phyloP scores from a whole-genome alignment of 768 basidiomycete genomes.

The Tulasnella sp. region DNA sequence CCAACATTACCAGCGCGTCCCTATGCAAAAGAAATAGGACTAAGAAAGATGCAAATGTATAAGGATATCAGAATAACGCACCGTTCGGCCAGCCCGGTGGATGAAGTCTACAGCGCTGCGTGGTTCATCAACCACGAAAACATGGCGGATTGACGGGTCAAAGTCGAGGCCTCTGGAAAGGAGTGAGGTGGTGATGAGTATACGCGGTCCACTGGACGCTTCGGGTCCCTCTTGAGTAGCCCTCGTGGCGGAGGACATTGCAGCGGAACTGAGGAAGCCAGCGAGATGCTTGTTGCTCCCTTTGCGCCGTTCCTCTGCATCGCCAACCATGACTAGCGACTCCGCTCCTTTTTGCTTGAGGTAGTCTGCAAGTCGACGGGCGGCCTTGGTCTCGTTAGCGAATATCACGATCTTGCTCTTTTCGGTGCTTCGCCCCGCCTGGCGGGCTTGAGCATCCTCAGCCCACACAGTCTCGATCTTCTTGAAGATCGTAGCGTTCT shows the following conservation, averaged over 20 bases:
- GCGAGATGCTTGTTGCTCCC: slow-evolving; percentile 76
- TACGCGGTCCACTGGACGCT: not conserved
- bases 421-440: not conserved
- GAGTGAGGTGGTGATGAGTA: slow-evolving; percentile 79
- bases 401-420: slow-evolving; percentile 60
- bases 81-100: slow-evolving; percentile 83
- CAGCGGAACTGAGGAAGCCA: slow-evolving; percentile 55
- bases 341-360: slow-evolving; percentile 56
- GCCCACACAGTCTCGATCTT: slow-evolving; percentile 73
- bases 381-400: slow-evolving; percentile 71
- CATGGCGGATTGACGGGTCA: slow-evolving; percentile 66
- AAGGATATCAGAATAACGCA: slow-evolving; percentile 46
- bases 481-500: slow-evolving; percentile 72
- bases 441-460: slow-evolving; percentile 36
- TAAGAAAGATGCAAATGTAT: slow-evolving; percentile 31
- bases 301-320: slow-evolving; percentile 52
- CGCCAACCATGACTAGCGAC: slow-evolving; percentile 55
- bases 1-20: slow-evolving; percentile 50
- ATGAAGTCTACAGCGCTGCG: slow-evolving; percentile 88
- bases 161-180: slow-evolving; percentile 91
- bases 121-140: slow-evolving; percentile 85
- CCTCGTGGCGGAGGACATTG: slow-evolving; percentile 4
- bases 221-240: not conserved
- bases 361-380: slow-evolving; percentile 56
- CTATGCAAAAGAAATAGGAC: not conserved